A percentile compares a stretch with the other conserved stretches of the same genome.
Evolutionary conservation across 208 protist species (phyloP).

Genomic region (Crithidia bombi): DNA sequence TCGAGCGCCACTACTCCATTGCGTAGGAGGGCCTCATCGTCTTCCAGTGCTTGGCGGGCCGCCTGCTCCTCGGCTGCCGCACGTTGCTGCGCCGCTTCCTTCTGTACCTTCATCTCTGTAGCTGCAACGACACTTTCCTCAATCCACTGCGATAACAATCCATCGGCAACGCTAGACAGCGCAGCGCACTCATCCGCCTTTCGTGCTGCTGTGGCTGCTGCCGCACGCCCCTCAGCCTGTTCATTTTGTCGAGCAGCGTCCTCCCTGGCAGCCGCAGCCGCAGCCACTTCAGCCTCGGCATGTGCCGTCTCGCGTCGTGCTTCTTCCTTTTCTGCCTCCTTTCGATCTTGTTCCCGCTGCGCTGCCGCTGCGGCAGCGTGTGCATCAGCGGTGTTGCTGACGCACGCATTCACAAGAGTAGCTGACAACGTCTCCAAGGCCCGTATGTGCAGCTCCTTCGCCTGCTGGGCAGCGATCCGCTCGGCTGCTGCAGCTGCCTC

Average conservation of each 20-base stretch:
- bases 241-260: not conserved
- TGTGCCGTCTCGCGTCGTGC: not conserved
- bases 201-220: not conserved
- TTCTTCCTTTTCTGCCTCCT: not conserved
- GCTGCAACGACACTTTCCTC: not conserved
- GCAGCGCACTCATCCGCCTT: not conserved
- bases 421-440: not conserved
- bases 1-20: not conserved
- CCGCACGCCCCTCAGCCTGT: not conserved
- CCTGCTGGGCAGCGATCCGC: not conserved
- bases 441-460: not conserved
- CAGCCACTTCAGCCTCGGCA: conserved; percentile 2
- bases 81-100: not conserved
- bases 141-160: not conserved
- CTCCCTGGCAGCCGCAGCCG: not conserved
- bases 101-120: not conserved
- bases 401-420: not conserved
- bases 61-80: not conserved
- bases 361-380: not conserved
- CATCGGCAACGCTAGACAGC: not conserved
- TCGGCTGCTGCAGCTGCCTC: not conserved
- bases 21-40: not conserved
- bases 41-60: not conserved
- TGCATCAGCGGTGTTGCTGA: not conserved
- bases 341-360: not conserved